Base-by-base conservation (phyloP, 2,329 filamentous ascomycete species). In the Aspergillus versicolor region DNA sequence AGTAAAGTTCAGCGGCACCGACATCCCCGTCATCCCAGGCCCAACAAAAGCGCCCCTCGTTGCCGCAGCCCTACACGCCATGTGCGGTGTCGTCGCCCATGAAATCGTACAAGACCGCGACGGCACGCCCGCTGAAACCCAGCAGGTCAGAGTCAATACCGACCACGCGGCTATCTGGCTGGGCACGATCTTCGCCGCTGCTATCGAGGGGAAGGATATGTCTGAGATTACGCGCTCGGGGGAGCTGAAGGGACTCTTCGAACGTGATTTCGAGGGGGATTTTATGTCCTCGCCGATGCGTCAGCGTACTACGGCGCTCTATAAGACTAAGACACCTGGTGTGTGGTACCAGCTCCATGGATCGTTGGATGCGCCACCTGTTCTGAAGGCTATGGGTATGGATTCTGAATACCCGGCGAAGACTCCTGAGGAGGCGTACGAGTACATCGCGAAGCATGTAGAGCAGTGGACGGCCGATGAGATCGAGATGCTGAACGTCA, bases 311-410 rank as follows among this genome's bases (percentile, higher is more conserved):
- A 79, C 77, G 7, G 77, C 73, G 2, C 73, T 81, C 45, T 83
- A 82, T 59, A 77, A 75, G 7, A 83, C 81, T 0, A 75, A 72
- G n/a, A 68, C 78, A 34, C 66, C 72, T 0, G 70, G 72, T 0
- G 73, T 76, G 0, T 82, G 78, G 77, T 84, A 81, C 63, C 79
- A 79, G 11, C 70, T 84, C 0, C 79, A 83, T 52, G 81, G 81
- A 5, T 81, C 77, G 0, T 70, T 83, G 44, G 66, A 80, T 37
- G 75, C 79, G 0, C 64, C 67, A 2, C 71, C 74, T 2, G 24
- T 40, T 11, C n/a, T 46, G 24, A n/a, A 17, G n/a, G 44, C 44
- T 4, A 15, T 46, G n/a, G 44, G 44, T 0, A 27, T 22, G 12
- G 44, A 46, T 24, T 24, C 44, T n/a, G 44, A 46, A n/a, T 46